A percentile compares a stretch with the other conserved stretches of the same genome.
Conservation (phyloP, 495 filamentous ascomycete species). For the Aspergillus ellipticus region DNA sequence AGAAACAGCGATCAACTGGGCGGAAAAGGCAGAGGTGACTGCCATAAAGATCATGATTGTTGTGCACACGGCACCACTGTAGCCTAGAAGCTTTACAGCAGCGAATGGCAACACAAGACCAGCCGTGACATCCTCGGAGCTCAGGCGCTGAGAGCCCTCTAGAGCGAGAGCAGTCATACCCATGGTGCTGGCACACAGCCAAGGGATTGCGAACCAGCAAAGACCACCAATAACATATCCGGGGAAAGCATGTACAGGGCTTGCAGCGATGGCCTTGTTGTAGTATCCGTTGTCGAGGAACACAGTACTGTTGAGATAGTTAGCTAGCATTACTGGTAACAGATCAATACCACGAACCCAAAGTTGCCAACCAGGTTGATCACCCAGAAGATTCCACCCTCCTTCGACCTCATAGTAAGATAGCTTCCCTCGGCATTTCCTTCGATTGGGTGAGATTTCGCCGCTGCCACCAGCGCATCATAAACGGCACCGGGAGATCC, state of each 20-base stretch:
- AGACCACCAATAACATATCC: slow-evolving; percentile 91
- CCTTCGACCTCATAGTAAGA: slow-evolving; percentile 81
- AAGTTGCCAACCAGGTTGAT: slow-evolving; percentile 80
- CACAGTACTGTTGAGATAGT: slow-evolving; percentile 52
- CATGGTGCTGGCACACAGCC: slow-evolving; percentile 90
- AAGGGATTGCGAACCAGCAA: slow-evolving; percentile 94
- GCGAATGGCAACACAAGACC: slow-evolving; percentile 88
- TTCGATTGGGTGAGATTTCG: slow-evolving; percentile 68
- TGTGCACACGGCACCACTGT: slow-evolving; percentile 79
- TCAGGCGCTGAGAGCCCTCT: slow-evolving; percentile 70
- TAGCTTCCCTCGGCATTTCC: slow-evolving; percentile 87
- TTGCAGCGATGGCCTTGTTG: slow-evolving; percentile 94
- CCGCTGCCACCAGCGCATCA: slow-evolving; percentile 70
- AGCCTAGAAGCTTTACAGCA: slow-evolving; percentile 83
- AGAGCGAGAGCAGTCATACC: slow-evolving; percentile 84
- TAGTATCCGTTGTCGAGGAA: slow-evolving; percentile 84
- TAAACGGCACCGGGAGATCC: slow-evolving; percentile 81
- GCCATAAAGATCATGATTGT: slow-evolving; percentile 94
- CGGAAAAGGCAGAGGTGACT: slow-evolving; percentile 84
- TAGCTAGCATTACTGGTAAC: not conserved
- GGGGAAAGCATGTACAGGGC: slow-evolving; percentile 82
- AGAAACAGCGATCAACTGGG: slow-evolving; percentile 87
- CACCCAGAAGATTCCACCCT: slow-evolving; percentile 93
- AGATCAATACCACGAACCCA: slow-evolving; percentile 18
- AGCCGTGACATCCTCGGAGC: slow-evolving; percentile 70